Conservation (phyloP, 176 grass and related monocot genomes). For the Microstegium vimineum region DNA sequence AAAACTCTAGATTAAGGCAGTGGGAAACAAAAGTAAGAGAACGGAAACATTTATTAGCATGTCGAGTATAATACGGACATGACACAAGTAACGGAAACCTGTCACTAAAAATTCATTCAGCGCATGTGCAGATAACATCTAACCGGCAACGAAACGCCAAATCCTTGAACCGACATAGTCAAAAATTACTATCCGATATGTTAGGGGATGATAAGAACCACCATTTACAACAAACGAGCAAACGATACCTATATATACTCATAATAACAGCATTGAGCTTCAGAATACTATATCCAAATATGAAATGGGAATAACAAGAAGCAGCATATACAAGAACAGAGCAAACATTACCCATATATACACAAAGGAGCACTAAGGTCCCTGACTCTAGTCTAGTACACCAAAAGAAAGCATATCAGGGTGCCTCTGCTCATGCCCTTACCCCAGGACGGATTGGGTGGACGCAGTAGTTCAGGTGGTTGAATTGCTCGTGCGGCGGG, state of each 20-base stretch:
- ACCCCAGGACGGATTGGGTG: conserved; percentile 96
- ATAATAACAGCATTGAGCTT: not conserved
- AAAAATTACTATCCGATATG: not conserved
- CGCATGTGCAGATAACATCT: not conserved
- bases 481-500: conserved; percentile 70
- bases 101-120: not conserved
- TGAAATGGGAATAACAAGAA: not conserved
- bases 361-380: not conserved
- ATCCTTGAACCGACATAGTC: not conserved
- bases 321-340: not conserved
- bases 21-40: not conserved
- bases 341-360: not conserved
- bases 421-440: conserved; percentile 22
- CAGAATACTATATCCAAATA: not conserved
- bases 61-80: not conserved
- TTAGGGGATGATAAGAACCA: not conserved
- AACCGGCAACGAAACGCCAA: not conserved
- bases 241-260: not conserved
- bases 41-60: not conserved
- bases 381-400: not conserved
- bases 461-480: conserved; percentile 79
- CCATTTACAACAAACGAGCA: not conserved
- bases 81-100: not conserved
- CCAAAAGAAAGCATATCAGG: not conserved
- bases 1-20: not conserved